Evolutionary conservation across 2,329 filamentous ascomycete genomes (phyloP), one percentile per base, ranked within the genome.

Genomic region (Talaromyces albobiverticillius): DNA sequence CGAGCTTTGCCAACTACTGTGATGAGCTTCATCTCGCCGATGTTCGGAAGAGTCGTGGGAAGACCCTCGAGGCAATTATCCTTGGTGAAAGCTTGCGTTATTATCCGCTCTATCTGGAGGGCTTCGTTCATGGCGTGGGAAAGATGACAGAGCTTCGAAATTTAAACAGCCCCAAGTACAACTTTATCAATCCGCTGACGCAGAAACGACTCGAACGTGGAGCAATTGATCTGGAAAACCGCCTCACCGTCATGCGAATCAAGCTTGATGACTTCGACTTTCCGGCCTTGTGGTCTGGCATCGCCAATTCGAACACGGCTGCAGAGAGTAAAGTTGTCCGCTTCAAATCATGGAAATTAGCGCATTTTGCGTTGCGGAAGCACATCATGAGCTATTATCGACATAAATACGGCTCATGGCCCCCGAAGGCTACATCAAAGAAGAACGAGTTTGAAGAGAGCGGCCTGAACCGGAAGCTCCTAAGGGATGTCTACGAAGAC

Each of bases 221-320:
- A 1, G 85, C 88, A 47, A 80, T 95, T 61, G 91, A 96, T 63
- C 78, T 97, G 3, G 79, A 87, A 31, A 85, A 83, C 57, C 84
- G 90, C 18, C 82, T 90, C 56, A 81, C 85, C 57, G 85, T 81
- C 51, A 83, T 91, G 60, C 87, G 89, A 59, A 75, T 77, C 29
- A 86, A 89, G 41, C 76, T 97, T n/a, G 85, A 89, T 55, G 84
- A 90, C 57, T 97, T 97, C 62, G 90, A 96, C 29, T 96, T 96
- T 62, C 91, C 92, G 0, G 88, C 89, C 0, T 76, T 97, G 4
- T 97, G 96, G 67, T 84, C 90, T 0, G 94, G 94, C 31, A 84
- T 91, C 60, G 93, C 90, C 65, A 91, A 86, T 69, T 95, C 90
- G 3, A 92, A 87, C 10, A 90, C 88, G 1, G 82, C 84, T 20